phyloP scores from a whole-genome alignment of 208 protist species.

The Leishmania gerbilli region DNA sequence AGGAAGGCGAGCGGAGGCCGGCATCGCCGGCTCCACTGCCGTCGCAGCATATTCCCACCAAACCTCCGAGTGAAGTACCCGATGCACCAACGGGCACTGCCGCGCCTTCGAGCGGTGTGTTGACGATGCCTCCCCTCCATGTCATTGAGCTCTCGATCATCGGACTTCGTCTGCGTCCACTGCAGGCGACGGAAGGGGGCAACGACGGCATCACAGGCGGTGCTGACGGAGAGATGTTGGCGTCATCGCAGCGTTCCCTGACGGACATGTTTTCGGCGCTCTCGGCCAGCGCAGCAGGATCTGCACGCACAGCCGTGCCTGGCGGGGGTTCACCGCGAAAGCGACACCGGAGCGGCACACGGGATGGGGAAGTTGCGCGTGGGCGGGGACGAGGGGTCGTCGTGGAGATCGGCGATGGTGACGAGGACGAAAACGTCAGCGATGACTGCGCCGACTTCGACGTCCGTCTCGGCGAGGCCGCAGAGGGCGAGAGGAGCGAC shows the following conservation, averaged over 20 bases:
- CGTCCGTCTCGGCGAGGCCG: background rate
- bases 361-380: background rate
- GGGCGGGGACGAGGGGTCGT: background rate
- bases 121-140: slow-evolving; percentile 30
- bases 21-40: background rate
- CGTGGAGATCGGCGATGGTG: slow-evolving; percentile 2
- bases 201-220: background rate
- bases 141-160: slow-evolving; percentile 27
- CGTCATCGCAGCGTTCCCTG: slow-evolving; percentile 13
- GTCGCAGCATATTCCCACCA: background rate
- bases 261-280: slow-evolving; percentile 26
- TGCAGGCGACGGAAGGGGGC: background rate
- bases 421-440: background rate
- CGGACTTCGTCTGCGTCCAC: slow-evolving; percentile 7
- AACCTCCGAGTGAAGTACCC: background rate
- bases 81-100: background rate
- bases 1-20: background rate
- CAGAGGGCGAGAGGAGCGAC: background rate
- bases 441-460: slow-evolving; percentile 6
- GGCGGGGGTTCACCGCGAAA: background rate
- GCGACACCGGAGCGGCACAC: background rate
- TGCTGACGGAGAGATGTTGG: background rate
- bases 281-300: background rate
- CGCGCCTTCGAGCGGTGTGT: background rate
- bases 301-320: background rate